A percentile compares a stretch with the other conserved stretches of the same genome.
These are phyloP conservation scores for Suillus decipiens DNA, from an alignment of 768 basidiomycete species.

Conservation along the genomic window DNA sequence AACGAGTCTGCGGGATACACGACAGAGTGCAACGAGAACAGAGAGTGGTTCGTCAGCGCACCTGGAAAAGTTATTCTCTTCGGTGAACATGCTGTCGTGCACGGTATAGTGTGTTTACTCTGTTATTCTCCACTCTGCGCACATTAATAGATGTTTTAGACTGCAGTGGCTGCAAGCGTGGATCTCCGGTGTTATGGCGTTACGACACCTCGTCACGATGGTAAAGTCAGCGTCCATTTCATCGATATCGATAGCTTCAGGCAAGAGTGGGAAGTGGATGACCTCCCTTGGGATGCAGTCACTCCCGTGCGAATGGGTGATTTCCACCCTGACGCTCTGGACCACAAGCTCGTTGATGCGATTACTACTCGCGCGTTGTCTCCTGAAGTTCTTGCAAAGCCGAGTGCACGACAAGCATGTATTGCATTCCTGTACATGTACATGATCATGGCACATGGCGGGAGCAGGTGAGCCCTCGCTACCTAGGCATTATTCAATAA, in stretches of 20 bases:
- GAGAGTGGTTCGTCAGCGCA: slow-evolving; percentile 88
- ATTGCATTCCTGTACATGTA: slow-evolving; percentile 93
- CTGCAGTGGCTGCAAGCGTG: slow-evolving; percentile 62
- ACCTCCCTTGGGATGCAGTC: slow-evolving; percentile 78
- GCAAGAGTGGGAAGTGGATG: slow-evolving; percentile 77
- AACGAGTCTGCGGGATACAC: slow-evolving; percentile 25
- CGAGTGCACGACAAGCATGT: slow-evolving; percentile 47
- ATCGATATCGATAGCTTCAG: slow-evolving; percentile 77
- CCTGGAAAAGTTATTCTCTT: slow-evolving; percentile 98
- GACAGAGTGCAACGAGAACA: slow-evolving; percentile 32
- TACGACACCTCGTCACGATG: slow-evolving; percentile 71
- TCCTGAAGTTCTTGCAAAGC: slow-evolving; percentile 28
- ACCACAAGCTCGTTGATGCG: slow-evolving; percentile 71
- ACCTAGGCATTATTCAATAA: slow-evolving; percentile 15
- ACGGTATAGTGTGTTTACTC: slow-evolving; percentile 79
- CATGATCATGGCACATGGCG: slow-evolving; percentile 65
- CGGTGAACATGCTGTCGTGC: slow-evolving; percentile 98
- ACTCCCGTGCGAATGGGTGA: slow-evolving; percentile 52
- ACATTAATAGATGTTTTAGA: slow-evolving; percentile 5
- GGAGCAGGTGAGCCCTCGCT: slow-evolving; percentile 51
- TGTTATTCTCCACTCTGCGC: slow-evolving; percentile 8
- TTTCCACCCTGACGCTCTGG: slow-evolving; percentile 65
- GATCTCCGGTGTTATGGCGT: slow-evolving; percentile 95
- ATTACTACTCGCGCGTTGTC: slow-evolving; percentile 53
- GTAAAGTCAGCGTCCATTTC: slow-evolving; percentile 73